Conservation (phyloP, 2,329 filamentous ascomycete species). For the Clonostachys rhizophaga region DNA sequence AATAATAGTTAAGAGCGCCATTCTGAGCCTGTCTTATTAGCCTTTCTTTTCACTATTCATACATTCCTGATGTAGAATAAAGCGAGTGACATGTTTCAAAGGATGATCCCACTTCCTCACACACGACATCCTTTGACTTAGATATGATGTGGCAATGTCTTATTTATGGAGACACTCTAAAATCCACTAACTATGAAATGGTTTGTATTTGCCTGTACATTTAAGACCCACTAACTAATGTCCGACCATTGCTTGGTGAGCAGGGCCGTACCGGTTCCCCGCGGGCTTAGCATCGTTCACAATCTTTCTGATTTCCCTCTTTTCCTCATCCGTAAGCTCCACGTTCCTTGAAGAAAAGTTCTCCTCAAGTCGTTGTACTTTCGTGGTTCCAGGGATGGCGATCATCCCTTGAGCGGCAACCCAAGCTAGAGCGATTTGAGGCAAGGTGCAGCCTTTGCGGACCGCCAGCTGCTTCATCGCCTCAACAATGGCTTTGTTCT, state of each 20-base stretch:
- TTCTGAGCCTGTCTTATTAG: no score
- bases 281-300: constrained; percentile 27
- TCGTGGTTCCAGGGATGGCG: constrained; percentile 39
- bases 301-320: constrained; percentile 27
- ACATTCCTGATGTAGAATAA: no score
- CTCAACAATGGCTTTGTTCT: constrained; percentile 32
- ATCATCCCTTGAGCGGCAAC: constrained; percentile 33
- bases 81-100: no score
- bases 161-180: no score
- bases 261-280: constrained; percentile 22
- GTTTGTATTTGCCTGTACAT: no score
- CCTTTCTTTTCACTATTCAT: no score
- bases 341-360: constrained; percentile 30
- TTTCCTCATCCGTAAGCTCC: constrained; percentile 27
- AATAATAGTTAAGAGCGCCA: no score
- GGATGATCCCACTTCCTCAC: no score
- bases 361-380: constrained; percentile 26
- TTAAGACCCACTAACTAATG: constrained; percentile 1
- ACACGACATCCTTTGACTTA: no score
- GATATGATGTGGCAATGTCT: no score
- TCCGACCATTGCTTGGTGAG: constrained; percentile 5
- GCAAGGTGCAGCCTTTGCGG: constrained; percentile 18
- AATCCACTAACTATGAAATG: no score
- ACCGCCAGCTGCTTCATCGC: constrained; percentile 31
- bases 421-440: constrained; percentile 32